phyloP scores from a whole-genome alignment of 2,329 filamentous ascomycete genomes.

The Fusarium coicis region DNA sequence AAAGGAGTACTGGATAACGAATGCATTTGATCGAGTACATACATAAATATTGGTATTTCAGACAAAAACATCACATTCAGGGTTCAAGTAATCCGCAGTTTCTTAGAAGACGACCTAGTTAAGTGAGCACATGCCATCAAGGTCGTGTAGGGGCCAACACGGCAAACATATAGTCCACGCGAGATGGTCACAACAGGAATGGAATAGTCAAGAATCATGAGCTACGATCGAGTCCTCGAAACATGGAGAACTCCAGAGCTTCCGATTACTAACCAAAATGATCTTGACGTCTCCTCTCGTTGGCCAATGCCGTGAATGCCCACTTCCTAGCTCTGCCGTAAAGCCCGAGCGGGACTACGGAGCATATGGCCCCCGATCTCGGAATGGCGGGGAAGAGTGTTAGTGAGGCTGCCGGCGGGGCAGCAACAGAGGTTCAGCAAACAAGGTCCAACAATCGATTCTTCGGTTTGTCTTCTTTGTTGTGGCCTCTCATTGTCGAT shows the following conservation, averaged over 20 bases:
- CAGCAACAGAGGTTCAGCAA: conserved; percentile 32
- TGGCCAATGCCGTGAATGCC: conserved; percentile 29
- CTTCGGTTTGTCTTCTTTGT: conserved; percentile 7
- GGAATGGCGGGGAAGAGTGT: conserved; percentile 48
- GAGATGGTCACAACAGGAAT: not conserved
- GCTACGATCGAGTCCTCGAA: not conserved
- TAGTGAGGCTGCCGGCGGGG: conserved; percentile 42
- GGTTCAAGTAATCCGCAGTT: not conserved
- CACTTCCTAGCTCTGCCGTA: conserved; percentile 27
- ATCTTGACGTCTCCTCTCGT: conserved; percentile 30
- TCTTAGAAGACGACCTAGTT: not conserved
- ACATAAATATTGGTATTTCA: conserved; percentile 12
- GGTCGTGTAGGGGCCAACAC: not conserved
- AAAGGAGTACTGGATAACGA: conserved; percentile 27
- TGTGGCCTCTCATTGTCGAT: not conserved
- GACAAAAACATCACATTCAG: conserved; percentile 1
- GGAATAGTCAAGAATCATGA: not conserved
- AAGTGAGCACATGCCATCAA: not conserved
- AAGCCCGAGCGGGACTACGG: conserved; percentile 29
- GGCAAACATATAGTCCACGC: not conserved
- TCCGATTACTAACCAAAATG: conserved; percentile 31
- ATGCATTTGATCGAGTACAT: conserved; percentile 33
- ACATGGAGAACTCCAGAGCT: not conserved
- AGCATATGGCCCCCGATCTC: conserved; percentile 49
- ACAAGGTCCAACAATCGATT: conserved; percentile 8